phyloP scores from a whole-genome alignment of 371 early-diverging fungal genomes.

The Rhizomucor pusillus region DNA sequence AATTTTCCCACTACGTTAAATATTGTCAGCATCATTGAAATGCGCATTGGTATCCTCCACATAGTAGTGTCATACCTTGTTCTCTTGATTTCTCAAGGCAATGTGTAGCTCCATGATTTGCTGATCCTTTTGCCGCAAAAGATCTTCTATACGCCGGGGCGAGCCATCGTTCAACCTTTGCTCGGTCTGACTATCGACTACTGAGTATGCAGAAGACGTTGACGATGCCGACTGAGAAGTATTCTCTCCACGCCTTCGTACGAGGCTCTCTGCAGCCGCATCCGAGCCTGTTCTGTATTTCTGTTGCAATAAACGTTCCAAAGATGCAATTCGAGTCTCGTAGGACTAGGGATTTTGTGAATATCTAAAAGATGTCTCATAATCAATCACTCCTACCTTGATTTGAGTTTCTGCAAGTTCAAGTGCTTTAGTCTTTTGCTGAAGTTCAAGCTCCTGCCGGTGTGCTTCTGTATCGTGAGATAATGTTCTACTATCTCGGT shows the following conservation, averaged over 20 bases:
- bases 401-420: constrained; percentile 25
- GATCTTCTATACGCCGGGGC: no score
- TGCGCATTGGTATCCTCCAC: no score
- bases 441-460: constrained; percentile 19
- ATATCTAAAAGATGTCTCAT: no score
- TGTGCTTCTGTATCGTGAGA: constrained; percentile 12
- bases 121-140: no score
- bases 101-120: background rate
- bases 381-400: constrained; percentile 21
- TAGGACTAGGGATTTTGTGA: no score
- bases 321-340: constrained; percentile 40
- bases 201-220: constrained; percentile 21
- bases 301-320: constrained; percentile 44
- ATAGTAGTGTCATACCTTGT: background rate
- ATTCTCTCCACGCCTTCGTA: background rate
- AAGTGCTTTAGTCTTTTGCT: constrained; percentile 39
- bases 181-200: constrained; percentile 10
- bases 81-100: background rate
- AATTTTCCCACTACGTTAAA: background rate
- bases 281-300: background rate
- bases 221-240: constrained; percentile 4
- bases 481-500: background rate
- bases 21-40: background rate
- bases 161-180: no score
- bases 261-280: background rate